phyloP scores from a whole-genome alignment of 108 stramenopile genomes.

The Nitzschia putrida region DNA sequence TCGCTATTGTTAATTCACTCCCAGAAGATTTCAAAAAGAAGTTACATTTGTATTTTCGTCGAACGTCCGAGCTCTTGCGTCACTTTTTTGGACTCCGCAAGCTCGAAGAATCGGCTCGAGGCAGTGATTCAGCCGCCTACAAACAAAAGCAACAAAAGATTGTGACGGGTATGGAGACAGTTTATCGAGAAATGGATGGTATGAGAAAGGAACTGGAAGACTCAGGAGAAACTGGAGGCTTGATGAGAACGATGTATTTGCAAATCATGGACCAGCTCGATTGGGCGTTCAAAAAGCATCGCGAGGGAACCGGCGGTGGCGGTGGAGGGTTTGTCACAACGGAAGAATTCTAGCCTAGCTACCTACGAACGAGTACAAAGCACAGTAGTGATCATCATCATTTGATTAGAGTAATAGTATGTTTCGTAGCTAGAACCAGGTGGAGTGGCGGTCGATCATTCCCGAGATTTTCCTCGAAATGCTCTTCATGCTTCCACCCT shows the following conservation, averaged over 20 bases:
- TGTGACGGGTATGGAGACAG: slow-evolving; percentile 73
- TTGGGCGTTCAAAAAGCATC: slow-evolving; percentile 82
- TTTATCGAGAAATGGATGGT: slow-evolving; percentile 62
- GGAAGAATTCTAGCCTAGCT: slow-evolving; percentile 47
- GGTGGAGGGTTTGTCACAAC: slow-evolving; percentile 70
- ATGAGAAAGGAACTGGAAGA: slow-evolving; percentile 59
- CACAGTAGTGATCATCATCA: too few relatives aligned
- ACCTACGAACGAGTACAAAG: neutral
- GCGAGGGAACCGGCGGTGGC: slow-evolving; percentile 63
- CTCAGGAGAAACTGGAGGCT: slow-evolving; percentile 57
- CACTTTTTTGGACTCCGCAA: slow-evolving; percentile 84
- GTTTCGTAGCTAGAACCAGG: slow-evolving; percentile 74
- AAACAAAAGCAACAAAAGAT: slow-evolving; percentile 68
- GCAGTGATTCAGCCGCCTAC: slow-evolving; percentile 17
- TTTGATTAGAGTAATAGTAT: neutral
- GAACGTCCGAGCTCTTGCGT: slow-evolving; percentile 77
- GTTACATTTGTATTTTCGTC: slow-evolving; percentile 77
- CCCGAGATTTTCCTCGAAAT: slow-evolving; percentile 49
- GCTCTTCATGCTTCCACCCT: slow-evolving; percentile 50
- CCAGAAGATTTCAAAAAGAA: slow-evolving; percentile 73
- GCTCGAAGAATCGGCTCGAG: slow-evolving; percentile 30
- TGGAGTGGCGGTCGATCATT: slow-evolving; percentile 88
- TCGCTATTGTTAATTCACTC: slow-evolving; percentile 62
- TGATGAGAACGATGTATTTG: slow-evolving; percentile 80
- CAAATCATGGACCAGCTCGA: slow-evolving; percentile 91